These are phyloP conservation scores for Debaryomyces tyrocola DNA, from an alignment of 805 yeast genomes.

Conservation along the genomic window DNA sequence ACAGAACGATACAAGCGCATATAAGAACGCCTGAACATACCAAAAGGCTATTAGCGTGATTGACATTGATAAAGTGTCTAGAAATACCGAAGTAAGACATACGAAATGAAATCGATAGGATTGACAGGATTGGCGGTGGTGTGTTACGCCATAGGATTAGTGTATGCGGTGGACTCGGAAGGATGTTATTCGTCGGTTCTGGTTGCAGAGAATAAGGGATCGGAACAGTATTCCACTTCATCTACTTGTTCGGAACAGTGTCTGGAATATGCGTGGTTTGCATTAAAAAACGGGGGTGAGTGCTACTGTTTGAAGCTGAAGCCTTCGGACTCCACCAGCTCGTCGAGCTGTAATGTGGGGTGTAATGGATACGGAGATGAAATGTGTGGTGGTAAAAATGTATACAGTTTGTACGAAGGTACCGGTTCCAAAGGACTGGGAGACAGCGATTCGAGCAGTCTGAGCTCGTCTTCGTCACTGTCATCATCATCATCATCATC, in stretches of 20 bases:
- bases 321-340: slow-evolving; percentile 24
- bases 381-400: slow-evolving; percentile 38
- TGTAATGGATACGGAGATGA: slow-evolving; percentile 37
- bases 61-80: too few relatives aligned
- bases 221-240: slow-evolving; percentile 26
- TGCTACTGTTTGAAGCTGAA: slow-evolving; percentile 37
- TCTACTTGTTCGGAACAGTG: slow-evolving; percentile 31
- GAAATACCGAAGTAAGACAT: not conserved
- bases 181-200: slow-evolving; percentile 36
- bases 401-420: slow-evolving; percentile 32
- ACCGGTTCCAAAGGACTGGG: slow-evolving; percentile 13
- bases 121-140: not conserved
- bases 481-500: slow-evolving; percentile 10
- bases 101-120: not conserved
- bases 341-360: slow-evolving; percentile 22
- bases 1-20: too few relatives aligned
- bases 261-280: slow-evolving; percentile 35
- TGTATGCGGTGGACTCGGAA: slow-evolving; percentile 1
- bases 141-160: not conserved
- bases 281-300: slow-evolving; percentile 33
- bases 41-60: too few relatives aligned
- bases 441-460: not conserved
- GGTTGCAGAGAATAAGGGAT: slow-evolving; percentile 22
- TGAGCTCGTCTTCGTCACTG: slow-evolving; percentile 3
- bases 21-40: too few relatives aligned